Base-by-base conservation (phyloP, 805 yeast species). In the Huiozyma naganishii region DNA sequence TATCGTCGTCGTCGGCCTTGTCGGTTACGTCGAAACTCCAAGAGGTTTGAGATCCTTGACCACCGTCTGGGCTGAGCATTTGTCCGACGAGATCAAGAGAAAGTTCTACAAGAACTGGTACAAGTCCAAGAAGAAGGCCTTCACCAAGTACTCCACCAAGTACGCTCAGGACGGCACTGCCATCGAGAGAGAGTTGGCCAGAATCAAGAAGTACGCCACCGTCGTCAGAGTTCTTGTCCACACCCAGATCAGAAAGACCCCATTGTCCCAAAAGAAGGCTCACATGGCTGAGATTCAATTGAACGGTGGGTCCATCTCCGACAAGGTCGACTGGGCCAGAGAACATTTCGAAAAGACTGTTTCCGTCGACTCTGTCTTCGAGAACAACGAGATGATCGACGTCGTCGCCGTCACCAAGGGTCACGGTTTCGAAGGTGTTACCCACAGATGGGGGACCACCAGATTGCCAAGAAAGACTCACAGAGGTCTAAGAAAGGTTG, bases 361-460 rank as follows among this genome's bases (percentile, higher is more conserved):
- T 64, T 73, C 92, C 55, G 95, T 92, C 65, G 86, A 83, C 76
- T 72, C 94, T 62, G 97, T 92, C 66, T 83, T 92, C 71, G 98
- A 90, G 80, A 95, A 92, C 79, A 85, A 88, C 77, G 98, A 92
- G 81, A 81, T 85, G 83, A 81, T 92, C 64, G 99, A 92, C 67
- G 97, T 86, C 66, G 83, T 92, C 68, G 99, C 97, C 69, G 95
- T 92, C 69, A 92, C 98, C 83, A 90, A 85, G 82, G 99, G 99
- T 92, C 96, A 92, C 81, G 99, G 99, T 82, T 89, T 85, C 87
- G 98, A 92, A 78, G 99, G 99, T 89, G 97, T 90, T 68, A 92
- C 99, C 79, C 96, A 89, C 88, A 87, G 99, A 86, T 92, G 97
- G 97, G 99, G 99, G 72, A 92, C 98, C 84, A 94, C 89, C 89